A percentile compares a stretch with the other conserved stretches of the same genome.
Evolutionary conservation across 176 grass and related monocot genomes (phyloP).

Genomic region (Pontederia crassipes): DNA sequence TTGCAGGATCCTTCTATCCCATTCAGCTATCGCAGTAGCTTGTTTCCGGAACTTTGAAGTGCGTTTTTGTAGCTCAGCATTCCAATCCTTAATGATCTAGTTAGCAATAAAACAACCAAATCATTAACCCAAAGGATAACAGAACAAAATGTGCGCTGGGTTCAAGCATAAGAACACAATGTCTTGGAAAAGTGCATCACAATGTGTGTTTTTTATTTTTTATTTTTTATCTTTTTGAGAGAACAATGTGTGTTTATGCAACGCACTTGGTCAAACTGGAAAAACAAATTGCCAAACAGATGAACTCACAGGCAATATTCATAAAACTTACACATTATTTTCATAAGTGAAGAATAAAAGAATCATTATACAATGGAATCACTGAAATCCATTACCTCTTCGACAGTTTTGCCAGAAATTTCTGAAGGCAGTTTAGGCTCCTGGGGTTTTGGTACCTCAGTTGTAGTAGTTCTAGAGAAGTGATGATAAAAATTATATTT

Average conservation of each 20-base stretch:
- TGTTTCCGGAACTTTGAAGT: constrained; percentile 92
- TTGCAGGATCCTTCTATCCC: constrained; percentile 96
- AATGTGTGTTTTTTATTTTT: too few relatives aligned
- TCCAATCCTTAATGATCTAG: constrained; percentile 97
- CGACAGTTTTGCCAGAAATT: constrained; percentile 86
- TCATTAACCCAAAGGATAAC: background rate
- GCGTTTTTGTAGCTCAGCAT: constrained; percentile 91
- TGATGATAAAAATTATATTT: background rate
- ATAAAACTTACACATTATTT: background rate
- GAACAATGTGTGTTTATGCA: too few relatives aligned
- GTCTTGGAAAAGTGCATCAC: background rate
- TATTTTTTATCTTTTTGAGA: too few relatives aligned
- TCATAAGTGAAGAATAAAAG: constrained; percentile 7
- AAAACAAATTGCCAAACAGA: too few relatives aligned
- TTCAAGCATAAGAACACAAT: background rate
- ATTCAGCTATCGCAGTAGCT: constrained; percentile 82
- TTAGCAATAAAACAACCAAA: constrained; percentile 16
- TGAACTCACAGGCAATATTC: background rate
- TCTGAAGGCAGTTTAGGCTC: constrained; percentile 82
- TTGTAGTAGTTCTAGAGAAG: constrained; percentile 32
- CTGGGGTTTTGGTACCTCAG: constrained; percentile 37
- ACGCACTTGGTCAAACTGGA: too few relatives aligned
- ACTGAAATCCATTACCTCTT: constrained; percentile 47
- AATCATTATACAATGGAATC: background rate
- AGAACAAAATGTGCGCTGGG: background rate